Conservation (phyloP, 1,284 basidiomycete species). For the Hymenochaete sp. region DNA sequence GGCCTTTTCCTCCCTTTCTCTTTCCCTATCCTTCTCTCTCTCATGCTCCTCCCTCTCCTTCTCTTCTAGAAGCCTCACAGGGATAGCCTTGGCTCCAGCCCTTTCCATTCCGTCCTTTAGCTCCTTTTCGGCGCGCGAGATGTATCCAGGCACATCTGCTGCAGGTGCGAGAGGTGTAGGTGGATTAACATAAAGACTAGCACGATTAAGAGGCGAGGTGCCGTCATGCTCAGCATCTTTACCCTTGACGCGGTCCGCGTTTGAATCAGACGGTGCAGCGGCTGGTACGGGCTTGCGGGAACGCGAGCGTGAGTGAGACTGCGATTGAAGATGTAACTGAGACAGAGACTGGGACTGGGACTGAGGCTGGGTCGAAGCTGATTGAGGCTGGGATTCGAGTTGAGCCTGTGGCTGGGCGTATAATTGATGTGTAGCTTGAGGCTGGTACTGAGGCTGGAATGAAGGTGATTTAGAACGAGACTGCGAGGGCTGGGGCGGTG, state of each 20-base stretch:
- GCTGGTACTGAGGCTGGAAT: no score
- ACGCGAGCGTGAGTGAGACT: no score
- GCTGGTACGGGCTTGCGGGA: no score
- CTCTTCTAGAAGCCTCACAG: constrained; percentile 4
- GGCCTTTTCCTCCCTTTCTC: constrained; percentile 17
- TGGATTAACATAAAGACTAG: constrained; percentile 16
- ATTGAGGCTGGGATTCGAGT: neutral
- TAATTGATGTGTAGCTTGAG: no score
- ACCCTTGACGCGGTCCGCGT: neutral
- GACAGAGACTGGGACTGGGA: neutral
- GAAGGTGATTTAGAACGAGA: no score
- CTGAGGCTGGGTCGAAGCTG: neutral
- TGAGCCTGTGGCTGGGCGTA: neutral
- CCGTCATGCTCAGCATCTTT: neutral
- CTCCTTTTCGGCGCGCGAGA: constrained; percentile 4
- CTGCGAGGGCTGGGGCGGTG: no score
- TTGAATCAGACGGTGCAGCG: no score
- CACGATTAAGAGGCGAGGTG: constrained; percentile 7
- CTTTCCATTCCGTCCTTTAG: neutral
- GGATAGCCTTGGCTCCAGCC: constrained; percentile 4
- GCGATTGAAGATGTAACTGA: no score
- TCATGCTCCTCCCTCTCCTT: constrained; percentile 4
- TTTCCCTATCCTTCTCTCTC: constrained; percentile 5
- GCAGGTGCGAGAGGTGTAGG: constrained; percentile 9
- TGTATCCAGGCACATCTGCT: neutral